Base-by-base conservation (phyloP, 2,329 filamentous ascomycete genomes). In the Tolypocladium pustulatum region DNA sequence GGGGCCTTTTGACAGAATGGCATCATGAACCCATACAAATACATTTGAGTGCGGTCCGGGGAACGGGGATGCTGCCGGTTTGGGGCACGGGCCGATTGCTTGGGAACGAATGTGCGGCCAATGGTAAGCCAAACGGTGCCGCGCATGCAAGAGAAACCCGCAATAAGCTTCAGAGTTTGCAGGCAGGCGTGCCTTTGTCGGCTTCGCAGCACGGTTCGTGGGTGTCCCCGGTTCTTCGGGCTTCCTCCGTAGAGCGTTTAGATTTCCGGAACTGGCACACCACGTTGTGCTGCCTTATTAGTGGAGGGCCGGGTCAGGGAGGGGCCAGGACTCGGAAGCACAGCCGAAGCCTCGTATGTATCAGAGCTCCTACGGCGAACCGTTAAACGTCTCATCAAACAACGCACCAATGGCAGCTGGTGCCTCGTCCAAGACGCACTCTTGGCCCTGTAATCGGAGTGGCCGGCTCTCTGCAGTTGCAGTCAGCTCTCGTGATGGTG, bases 1-100 rank as follows among this genome's bases (percentile, higher is more conserved):
- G 56, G 59, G 57, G 57, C 55, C 41, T 41, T 60, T 54, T 54
- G 57, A 27, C 67, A 96, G 91, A 96, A 96, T 66, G 92, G 91
- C 54, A 97, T 97, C 74, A 95, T 97, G 91, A 97, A 97, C 76
- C 93, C 93, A 0, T 97, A 97, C 80, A 97, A 97, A 76, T 97
- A 97, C 73, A 88, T 97, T 64, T 87, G 27, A 58, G 53, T 25
- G n/a, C 22, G 38, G 17, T 5, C 17, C 49, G 17, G 5, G 20
- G 22, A 20, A 22, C 49, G 30, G 49, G 27, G 20, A 22, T 34
- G 20, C 20, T 34, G 49, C 49, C 49, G 20, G 20, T 22, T 53
- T 46, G 40, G 25, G 41, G 30, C 20, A n/a, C 55, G 40, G 54
- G 30, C 55, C 40, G 55, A 56, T 49, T 56, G 55, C 55, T 34